Evolutionary conservation across 2,329 filamentous ascomycete species (phyloP), one percentile per base, ranked within the genome.

Genomic region (Coniochaeta ligniaria): DNA sequence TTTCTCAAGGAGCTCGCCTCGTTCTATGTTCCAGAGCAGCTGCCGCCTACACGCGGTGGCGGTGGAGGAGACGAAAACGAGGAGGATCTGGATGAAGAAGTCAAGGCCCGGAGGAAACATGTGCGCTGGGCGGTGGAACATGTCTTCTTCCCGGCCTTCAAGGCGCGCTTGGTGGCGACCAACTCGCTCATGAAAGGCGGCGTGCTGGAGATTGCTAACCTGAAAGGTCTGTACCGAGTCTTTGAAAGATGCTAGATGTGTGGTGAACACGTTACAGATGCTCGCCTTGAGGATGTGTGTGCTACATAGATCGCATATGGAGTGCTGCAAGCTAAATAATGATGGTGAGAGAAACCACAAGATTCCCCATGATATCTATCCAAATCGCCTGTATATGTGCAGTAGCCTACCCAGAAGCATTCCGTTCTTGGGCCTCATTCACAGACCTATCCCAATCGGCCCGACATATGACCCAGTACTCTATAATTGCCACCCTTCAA

Each of bases 191-290:
- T 96, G 75, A 85, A 87, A 58, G 89, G 86, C 0, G 83, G 80
- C 9, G 85, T 96, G 12, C 77, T 96, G 55, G 94, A 99, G 74
- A 86, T 96, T 57, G 94, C 95, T 1, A 92, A 96, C 75, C 74
- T 98, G 62, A 98, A 96, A 74, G 92, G 93, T 0, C 72, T 99
- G 61, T 99, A 99, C 74, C 81, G 91, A 54, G 93, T 98, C 2
- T 99, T 99, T 79, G 95, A 99, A 76, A 80, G 95, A 60, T 98
- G 95, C 73, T 98, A 63, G 35, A 12, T 47, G 43, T 22, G 33
- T 38, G 20, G 43, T 26, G 22, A 47, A 5, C 7, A 36, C 12
- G 12, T 36, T 36, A 3, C 12, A n/a, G 20, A 47, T 47, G 43
- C 22, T 26, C 22, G 43, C 5, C 43, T 47, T 47, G 6, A 16